phyloP scores from a whole-genome alignment of 192 early-diverging fungal species.

The Rhizophagus clarus region DNA sequence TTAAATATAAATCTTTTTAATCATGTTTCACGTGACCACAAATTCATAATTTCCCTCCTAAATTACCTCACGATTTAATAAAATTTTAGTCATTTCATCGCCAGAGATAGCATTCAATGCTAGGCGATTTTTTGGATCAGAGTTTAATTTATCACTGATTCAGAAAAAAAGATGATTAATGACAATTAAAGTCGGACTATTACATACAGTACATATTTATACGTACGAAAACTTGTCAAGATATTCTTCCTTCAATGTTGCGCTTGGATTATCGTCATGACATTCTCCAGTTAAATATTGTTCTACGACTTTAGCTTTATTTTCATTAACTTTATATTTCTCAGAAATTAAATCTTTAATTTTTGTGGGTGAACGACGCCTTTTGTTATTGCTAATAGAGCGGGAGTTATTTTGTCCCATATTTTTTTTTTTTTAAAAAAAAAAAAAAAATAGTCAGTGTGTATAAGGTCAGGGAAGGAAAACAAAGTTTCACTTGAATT shows the following conservation, averaged over 20 bases:
- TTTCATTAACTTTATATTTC: not conserved
- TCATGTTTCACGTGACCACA: constrained; percentile 31
- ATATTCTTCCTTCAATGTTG: constrained; percentile 28
- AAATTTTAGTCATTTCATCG: constrained; percentile 57
- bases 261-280: not conserved
- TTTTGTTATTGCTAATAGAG: not conserved
- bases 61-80: constrained; percentile 58
- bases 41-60: not conserved
- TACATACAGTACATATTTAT: not conserved
- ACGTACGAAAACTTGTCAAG: constrained; percentile 29
- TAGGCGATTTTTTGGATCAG: constrained; percentile 69
- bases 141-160: constrained; percentile 48
- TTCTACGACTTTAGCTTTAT: not conserved
- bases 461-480: too few species aligned
- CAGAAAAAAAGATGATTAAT: not conserved
- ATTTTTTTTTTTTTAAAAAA: not conserved
- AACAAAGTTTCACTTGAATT: too few species aligned
- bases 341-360: not conserved
- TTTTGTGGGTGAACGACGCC: not conserved
- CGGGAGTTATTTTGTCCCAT: not conserved
- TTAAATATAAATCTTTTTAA: too few species aligned
- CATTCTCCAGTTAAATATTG: not conserved
- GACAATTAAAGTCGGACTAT: not conserved
- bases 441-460: too few species aligned
- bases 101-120: constrained; percentile 66